A percentile compares a stretch with the other conserved stretches of the same genome.
These are phyloP conservation scores for Closterium sp. DNA, from an alignment of 139 green algal species.

Conservation along the genomic window DNA sequence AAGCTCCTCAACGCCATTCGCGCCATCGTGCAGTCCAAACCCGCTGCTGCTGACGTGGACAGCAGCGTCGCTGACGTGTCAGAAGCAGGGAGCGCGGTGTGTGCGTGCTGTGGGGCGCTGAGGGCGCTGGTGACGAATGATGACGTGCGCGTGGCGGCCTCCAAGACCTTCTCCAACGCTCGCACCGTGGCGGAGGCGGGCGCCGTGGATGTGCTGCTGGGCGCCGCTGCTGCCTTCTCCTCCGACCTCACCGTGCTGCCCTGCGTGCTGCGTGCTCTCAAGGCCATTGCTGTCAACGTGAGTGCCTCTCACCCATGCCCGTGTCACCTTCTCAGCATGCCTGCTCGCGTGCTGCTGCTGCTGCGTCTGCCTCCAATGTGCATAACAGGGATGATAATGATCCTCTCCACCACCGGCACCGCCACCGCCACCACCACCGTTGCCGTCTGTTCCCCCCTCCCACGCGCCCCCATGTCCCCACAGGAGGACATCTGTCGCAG, in stretches of 20 bases:
- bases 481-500: slow-evolving; percentile 41
- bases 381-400: no score
- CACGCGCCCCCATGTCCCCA: no score
- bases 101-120: slow-evolving; percentile 1
- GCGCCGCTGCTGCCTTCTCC: background rate
- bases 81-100: background rate
- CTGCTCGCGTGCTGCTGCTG: no score
- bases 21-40: background rate
- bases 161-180: slow-evolving; percentile 24
- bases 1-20: background rate
- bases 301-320: background rate
- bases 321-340: no score
- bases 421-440: background rate
- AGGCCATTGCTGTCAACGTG: slow-evolving; percentile 31
- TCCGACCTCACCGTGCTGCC: background rate
- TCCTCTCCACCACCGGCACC: no score
- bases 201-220: slow-evolving; percentile 22
- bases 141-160: slow-evolving; percentile 1
- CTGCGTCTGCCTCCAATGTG: background rate
- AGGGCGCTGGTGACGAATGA: background rate
- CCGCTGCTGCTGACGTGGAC: background rate
- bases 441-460: background rate
- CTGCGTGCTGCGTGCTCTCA: slow-evolving; percentile 1
- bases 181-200: slow-evolving; percentile 23
- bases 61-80: background rate